Evolutionary conservation across 2,329 filamentous ascomycete species (phyloP).

Genomic region (Trichoderma atroviride): DNA sequence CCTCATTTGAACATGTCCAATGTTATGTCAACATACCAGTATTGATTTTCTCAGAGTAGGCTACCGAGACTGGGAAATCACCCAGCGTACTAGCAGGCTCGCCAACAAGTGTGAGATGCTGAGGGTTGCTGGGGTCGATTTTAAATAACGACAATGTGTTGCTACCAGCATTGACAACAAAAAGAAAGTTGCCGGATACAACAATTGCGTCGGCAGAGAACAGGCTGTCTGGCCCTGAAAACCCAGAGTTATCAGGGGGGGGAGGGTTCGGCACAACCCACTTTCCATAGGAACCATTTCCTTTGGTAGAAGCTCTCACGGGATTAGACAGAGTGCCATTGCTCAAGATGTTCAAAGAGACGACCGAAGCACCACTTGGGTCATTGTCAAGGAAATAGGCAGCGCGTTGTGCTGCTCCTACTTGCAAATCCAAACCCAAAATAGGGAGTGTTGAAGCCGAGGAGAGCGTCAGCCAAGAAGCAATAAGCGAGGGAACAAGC

Average conservation of each 20-base stretch:
- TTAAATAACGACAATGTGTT: background rate
- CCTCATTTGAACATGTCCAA: background rate
- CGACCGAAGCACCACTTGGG: background rate
- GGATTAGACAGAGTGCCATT: conserved; percentile 1
- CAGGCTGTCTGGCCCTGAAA: background rate
- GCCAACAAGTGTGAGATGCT: background rate
- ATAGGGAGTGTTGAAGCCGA: background rate
- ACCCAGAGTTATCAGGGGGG: background rate
- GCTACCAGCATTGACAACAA: background rate
- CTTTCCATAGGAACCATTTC: background rate
- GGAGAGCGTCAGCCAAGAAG: background rate
- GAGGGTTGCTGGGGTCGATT: background rate
- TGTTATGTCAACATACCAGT: background rate
- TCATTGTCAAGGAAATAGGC: conserved; percentile 2
- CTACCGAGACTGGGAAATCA: background rate
- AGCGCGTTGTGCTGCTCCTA: background rate
- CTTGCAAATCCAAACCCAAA: background rate
- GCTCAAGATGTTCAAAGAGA: background rate
- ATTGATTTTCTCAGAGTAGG: background rate
- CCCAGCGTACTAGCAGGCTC: background rate
- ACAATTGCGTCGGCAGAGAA: background rate
- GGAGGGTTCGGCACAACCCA: background rate
- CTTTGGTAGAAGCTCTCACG: background rate
- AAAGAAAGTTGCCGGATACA: background rate
- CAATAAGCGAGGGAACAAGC: background rate